Evolutionary conservation across 2,329 filamentous ascomycete genomes (phyloP).

Genomic region (Pestalotiopsis sp.): DNA sequence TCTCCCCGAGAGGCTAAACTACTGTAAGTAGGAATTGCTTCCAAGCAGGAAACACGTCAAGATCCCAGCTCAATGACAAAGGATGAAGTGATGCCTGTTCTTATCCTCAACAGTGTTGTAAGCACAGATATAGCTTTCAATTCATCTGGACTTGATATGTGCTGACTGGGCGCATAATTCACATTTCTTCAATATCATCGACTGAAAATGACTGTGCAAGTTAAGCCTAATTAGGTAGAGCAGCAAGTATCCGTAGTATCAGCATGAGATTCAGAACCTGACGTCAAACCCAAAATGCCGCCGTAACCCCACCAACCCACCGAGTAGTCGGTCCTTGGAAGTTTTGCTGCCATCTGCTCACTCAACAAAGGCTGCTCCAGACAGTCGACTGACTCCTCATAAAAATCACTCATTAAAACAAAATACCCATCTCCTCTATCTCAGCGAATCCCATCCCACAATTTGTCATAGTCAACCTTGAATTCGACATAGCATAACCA

Average conservation of each 20-base stretch:
- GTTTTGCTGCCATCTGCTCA: constrained; percentile 10
- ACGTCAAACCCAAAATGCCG: constrained; percentile 8
- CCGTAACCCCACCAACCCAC: constrained; percentile 14
- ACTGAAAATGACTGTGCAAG: neutral
- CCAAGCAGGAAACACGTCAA: neutral
- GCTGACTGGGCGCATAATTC: too few species aligned
- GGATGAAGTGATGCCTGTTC: too few species aligned
- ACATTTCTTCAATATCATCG: too few species aligned
- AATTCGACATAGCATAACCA: constrained; percentile 20
- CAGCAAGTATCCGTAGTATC: neutral
- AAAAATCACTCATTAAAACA: constrained; percentile 14
- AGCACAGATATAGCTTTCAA: too few species aligned
- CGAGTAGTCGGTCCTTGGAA: constrained; percentile 7
- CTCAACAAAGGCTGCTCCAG: constrained; percentile 17
- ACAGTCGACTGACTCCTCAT: constrained; percentile 16
- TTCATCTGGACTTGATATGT: too few species aligned
- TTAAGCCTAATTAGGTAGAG: neutral
- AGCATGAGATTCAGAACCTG: neutral
- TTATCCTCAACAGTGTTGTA: too few species aligned
- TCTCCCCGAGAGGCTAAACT: neutral
- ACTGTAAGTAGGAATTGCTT: neutral
- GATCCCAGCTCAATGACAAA: neutral
- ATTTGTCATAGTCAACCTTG: neutral
- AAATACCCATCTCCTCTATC: neutral
- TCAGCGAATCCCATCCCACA: neutral